A percentile compares a stretch with the other conserved stretches of the same genome.
Conservation (phyloP, 768 basidiomycete species). For the Dacryopinax spathularia region DNA sequence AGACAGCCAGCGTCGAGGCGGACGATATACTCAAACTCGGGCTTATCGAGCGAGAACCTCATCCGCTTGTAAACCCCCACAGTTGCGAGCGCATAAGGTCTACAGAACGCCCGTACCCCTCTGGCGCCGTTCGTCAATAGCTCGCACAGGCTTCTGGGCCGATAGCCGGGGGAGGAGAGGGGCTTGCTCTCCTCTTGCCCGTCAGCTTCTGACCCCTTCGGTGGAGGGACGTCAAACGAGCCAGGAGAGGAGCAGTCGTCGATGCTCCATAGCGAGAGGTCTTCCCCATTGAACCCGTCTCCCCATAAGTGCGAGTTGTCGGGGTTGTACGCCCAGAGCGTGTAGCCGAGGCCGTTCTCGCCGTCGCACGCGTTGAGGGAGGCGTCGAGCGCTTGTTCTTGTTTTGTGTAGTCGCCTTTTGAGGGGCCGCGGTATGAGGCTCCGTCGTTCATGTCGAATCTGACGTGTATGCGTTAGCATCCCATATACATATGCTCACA, state of each 20-base stretch:
- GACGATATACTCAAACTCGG: slow-evolving; percentile 59
- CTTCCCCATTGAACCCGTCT: slow-evolving; percentile 94
- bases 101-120: slow-evolving; percentile 67
- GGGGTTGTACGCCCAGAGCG: slow-evolving; percentile 78
- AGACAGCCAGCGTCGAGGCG: too few species aligned
- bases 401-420: slow-evolving; percentile 59
- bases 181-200: neutral
- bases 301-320: slow-evolving; percentile 76
- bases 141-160: slow-evolving; percentile 30
- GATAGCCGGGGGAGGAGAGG: neutral
- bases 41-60: slow-evolving; percentile 62
- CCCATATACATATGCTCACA: too few species aligned
- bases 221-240: too few species aligned
- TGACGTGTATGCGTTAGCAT: too few species aligned
- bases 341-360: slow-evolving; percentile 56
- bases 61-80: slow-evolving; percentile 52
- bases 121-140: slow-evolving; percentile 78
- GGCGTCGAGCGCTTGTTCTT: slow-evolving; percentile 78
- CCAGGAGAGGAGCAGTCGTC: too few species aligned
- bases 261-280: slow-evolving; percentile 72
- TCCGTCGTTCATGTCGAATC: slow-evolving; percentile 87
- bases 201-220: slow-evolving; percentile 26
- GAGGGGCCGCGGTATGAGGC: slow-evolving; percentile 56
- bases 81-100: slow-evolving; percentile 66
- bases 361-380: slow-evolving; percentile 70